Percentiles rank a stretch among this genome's conserved stretches.
phyloP scores from a whole-genome alignment of 2,329 filamentous ascomycete genomes.

The Ophiostoma ulmi region DNA sequence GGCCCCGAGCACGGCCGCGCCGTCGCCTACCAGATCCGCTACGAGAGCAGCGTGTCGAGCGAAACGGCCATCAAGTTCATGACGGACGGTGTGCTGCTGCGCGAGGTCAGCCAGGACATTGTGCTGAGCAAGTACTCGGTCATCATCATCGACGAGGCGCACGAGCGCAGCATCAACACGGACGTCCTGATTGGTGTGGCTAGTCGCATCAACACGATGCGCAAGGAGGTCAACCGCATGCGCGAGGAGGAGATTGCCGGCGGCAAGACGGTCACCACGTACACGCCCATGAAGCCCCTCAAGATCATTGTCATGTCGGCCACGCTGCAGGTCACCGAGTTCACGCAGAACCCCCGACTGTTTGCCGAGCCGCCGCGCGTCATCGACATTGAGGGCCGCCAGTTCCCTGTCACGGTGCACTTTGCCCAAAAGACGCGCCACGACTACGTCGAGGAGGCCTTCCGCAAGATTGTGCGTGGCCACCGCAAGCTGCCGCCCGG shows the following conservation, averaged over 20 bases:
- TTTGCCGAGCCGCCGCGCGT: slow-evolving; percentile 77
- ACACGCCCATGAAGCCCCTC: slow-evolving; percentile 63
- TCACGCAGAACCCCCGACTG: slow-evolving; percentile 75
- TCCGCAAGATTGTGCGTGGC: slow-evolving; percentile 77
- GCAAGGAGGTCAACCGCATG: slow-evolving; percentile 55
- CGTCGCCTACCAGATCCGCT: slow-evolving; percentile 92
- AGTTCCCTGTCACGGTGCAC: slow-evolving; percentile 84
- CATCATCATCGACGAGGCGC: slow-evolving; percentile 92
- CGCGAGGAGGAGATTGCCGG: not conserved
- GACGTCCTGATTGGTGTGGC: slow-evolving; percentile 98
- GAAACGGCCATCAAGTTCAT: slow-evolving; percentile 96
- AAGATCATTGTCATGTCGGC: slow-evolving; percentile 99
- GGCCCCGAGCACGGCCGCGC: slow-evolving; percentile 63
- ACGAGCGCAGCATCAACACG: slow-evolving; percentile 95
- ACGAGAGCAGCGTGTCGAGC: slow-evolving; percentile 74
- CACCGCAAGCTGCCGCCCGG: slow-evolving; percentile 87
- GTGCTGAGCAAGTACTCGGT: slow-evolving; percentile 84
- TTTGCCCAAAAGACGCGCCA: slow-evolving; percentile 76
- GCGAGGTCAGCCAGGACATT: slow-evolving; percentile 87
- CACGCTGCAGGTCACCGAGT: slow-evolving; percentile 83
- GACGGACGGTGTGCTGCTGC: slow-evolving; percentile 92
- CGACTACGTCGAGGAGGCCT: slow-evolving; percentile 88
- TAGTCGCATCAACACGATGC: slow-evolving; percentile 81
- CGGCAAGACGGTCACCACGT: not conserved
- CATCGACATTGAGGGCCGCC: slow-evolving; percentile 83